phyloP scores from a whole-genome alignment of 2,329 filamentous ascomycete species.

The Aspergillus chevalieri region DNA sequence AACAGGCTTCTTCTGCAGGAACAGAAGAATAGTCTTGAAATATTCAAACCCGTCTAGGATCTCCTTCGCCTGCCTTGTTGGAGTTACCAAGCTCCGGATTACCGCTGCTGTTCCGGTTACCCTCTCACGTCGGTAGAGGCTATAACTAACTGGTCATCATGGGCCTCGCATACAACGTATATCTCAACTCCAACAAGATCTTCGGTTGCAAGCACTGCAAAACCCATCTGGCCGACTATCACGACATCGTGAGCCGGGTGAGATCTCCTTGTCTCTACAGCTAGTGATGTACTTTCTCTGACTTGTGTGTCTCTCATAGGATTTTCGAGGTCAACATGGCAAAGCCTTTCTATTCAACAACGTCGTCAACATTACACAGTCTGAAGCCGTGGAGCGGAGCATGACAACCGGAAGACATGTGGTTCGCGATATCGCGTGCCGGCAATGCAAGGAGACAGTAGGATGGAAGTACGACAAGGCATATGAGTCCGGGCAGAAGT shows the following conservation, averaged over 20 bases:
- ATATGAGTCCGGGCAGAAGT: constrained; percentile 86
- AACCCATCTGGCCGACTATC: constrained; percentile 87
- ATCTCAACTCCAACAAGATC: constrained; percentile 78
- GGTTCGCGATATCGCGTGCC: constrained; percentile 86
- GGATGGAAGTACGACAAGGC: constrained; percentile 99
- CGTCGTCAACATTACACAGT: constrained; percentile 80
- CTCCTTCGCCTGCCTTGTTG: not conserved
- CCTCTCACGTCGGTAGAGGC: constrained; percentile 7
- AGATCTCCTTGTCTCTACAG: constrained; percentile 26
- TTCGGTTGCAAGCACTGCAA: constrained; percentile 95
- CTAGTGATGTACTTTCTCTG: constrained; percentile 1
- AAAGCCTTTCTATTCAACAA: constrained; percentile 94
- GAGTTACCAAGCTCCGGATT: not conserved
- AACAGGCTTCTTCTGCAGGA: no score
- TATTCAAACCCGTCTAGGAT: not conserved
- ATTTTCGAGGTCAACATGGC: constrained; percentile 96
- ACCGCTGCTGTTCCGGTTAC: not conserved
- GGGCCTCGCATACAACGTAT: constrained; percentile 88
- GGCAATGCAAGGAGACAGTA: constrained; percentile 85
- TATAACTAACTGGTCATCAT: constrained; percentile 43
- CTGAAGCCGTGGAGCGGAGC: constrained; percentile 84
- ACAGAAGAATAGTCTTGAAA: no score
- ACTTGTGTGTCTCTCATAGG: constrained; percentile 48
- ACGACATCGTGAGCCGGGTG: constrained; percentile 92
- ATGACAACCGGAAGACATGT: constrained; percentile 97